Conservation (phyloP, 75 land plant species). For the Pinus taeda region DNA sequence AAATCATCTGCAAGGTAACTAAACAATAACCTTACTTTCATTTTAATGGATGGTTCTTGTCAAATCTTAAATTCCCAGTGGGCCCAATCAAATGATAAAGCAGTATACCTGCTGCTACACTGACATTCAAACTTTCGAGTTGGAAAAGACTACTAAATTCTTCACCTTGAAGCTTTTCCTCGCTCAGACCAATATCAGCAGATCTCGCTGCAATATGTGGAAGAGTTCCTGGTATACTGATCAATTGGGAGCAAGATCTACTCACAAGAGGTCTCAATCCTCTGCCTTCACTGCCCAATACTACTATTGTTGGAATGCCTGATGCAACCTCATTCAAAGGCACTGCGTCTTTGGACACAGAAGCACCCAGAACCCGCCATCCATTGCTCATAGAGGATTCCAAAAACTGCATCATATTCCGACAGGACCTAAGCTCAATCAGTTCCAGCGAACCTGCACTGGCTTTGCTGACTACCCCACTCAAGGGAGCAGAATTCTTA, state of each 20-base stretch:
- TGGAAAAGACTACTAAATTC: slow-evolving; percentile 58
- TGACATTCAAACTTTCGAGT: slow-evolving; percentile 98
- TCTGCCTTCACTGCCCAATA: slow-evolving; percentile 93
- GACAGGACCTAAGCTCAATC: slow-evolving; percentile 81
- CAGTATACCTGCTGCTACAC: slow-evolving; percentile 98
- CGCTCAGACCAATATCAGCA: slow-evolving; percentile 9
- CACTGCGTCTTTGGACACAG: slow-evolving; percentile 50
- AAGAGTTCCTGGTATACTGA: slow-evolving; percentile 62
- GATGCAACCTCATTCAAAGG: slow-evolving; percentile 55
- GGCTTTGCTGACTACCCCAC: slow-evolving; percentile 99
- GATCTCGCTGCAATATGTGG: slow-evolving; percentile 6
- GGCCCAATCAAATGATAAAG: slow-evolving; percentile 66
- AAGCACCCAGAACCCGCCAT: slow-evolving; percentile 91
- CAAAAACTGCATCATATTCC: slow-evolving; percentile 96
- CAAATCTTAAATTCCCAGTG: too few species aligned
- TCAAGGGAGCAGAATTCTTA: slow-evolving; percentile 96
- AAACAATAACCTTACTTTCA: too few species aligned
- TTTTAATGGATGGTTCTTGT: too few species aligned
- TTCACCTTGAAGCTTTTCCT: slow-evolving; percentile 16
- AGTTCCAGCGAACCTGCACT: slow-evolving; percentile 95
- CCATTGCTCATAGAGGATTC: slow-evolving; percentile 72
- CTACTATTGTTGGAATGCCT: slow-evolving; percentile 81
- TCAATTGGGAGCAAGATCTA: slow-evolving; percentile 72
- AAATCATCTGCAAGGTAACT: too few species aligned
- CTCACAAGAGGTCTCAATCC: slow-evolving; percentile 89